These are phyloP conservation scores for Botryosphaeria dothidea DNA, from an alignment of 2,329 filamentous ascomycete genomes.

Conservation along the genomic window DNA sequence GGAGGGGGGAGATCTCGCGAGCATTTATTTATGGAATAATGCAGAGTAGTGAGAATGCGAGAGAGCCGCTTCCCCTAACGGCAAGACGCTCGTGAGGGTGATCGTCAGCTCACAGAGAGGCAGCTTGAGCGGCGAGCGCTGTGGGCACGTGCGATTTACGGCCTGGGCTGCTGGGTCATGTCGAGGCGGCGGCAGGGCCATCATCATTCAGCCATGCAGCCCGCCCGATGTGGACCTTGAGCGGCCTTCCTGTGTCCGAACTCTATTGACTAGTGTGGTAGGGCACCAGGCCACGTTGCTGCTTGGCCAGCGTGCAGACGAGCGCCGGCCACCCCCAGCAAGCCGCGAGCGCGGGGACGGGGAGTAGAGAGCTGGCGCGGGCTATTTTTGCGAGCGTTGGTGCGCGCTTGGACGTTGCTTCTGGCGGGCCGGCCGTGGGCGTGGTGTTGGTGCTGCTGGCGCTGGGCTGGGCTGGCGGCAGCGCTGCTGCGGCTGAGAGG, in stretches of 20 bases:
- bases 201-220: slow-evolving; percentile 13
- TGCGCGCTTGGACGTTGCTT: neutral
- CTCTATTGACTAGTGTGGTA: slow-evolving; percentile 16
- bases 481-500: neutral
- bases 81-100: slow-evolving; percentile 2
- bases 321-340: neutral
- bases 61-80: slow-evolving; percentile 15
- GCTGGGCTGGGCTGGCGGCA: neutral
- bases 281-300: slow-evolving; percentile 5
- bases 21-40: neutral
- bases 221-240: slow-evolving; percentile 2
- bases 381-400: slow-evolving; percentile 7
- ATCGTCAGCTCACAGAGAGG: slow-evolving; percentile 9
- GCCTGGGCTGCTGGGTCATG: neutral
- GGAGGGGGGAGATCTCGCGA: neutral
- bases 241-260: slow-evolving; percentile 12
- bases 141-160: slow-evolving; percentile 1
- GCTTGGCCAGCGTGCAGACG: neutral
- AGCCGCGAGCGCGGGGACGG: neutral
- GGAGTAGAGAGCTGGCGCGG: neutral
- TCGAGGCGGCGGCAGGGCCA: slow-evolving; percentile 3
- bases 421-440: too few relatives aligned
- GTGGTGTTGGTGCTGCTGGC: neutral
- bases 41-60: neutral
- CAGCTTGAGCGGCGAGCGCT: neutral